Evolutionary conservation across 345 rosid genomes (phyloP), one percentile per base, ranked within the genome.

Genomic region (Salix caprea): DNA sequence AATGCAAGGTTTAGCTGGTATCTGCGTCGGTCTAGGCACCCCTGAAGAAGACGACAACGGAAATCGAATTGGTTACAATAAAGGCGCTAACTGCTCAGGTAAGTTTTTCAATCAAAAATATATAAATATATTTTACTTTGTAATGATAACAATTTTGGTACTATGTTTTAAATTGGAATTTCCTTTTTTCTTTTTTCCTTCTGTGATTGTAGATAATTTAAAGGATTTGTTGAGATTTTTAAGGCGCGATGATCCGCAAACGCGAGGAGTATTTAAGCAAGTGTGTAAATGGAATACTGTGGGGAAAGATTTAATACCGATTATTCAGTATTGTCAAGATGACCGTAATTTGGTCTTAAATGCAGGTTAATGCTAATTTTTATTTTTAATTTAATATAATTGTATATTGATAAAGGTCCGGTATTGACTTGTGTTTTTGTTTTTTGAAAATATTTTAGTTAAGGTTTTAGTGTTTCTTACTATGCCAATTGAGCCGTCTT

Each of bases 401-500:
- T 36, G 15, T 28, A 16, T 48, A 2, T 19, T 1, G 6, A 19
- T 24, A 21, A 62, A 21, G 7, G 8, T 28, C 16, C 44, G 64
- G 71, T 61, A 54, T 40, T 26, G 3, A 39, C 19, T 19, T 42
- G 3, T 12, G 21, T 69, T 37, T 71, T 14, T 36, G 4, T 62
- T 34, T 77, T n/a, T 69, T 14, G 15, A 26, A 62, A 11, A 60
- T 77, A 56, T 60, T 80, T 75, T 90, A 94, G 97, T 94, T 77
- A 93, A 94, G 86, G 95, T 90, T 40, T 78, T 94, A 86, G 99
- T 93, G 84, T 94, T 92, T 82, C 91, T 92, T 50, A 89, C 97
- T 1, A 91, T 91, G 97, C 95, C 97, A 10, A 56, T 96, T 56
- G 99, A 96, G 83, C 83, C 91, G 65, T 83, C 87, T 15, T 96